Base-by-base conservation (phyloP, 352 stramenopile genomes). In the Globisporangium nagaii region DNA sequence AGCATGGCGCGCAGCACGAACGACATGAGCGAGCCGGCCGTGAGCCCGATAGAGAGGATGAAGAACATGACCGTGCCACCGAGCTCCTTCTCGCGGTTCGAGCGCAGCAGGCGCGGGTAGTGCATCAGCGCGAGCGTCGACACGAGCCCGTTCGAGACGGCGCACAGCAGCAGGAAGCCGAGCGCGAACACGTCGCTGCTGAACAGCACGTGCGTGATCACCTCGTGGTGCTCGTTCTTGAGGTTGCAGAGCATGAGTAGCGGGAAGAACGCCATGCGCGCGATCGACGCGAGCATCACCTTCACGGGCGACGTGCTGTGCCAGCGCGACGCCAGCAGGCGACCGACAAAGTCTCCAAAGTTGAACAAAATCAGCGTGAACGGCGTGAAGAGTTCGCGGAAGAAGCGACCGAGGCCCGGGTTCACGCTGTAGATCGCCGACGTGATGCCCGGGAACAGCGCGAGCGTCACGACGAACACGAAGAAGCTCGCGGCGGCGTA, bases 51-150 rank as follows among this genome's bases (percentile, higher is more conserved):
- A 4, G 79, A 89, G 17, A 94, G 63, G 45, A 88, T 70, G 45
- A 92, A 90, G 63, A 91, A 90, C 77, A 94, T 90, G 63, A 90
- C 63, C 27, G 75, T 88, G 35, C 84, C 78, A 35, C 78, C 75
- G 19, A 90, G 42, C 48, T 90, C 79, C 46, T 92, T 92, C 42
- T 87, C 84, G 31, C 64, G 65, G 55, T 71, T 84, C 30, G 65
- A 71, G 28, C 50, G 59, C 20, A 89, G 71, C 25, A 81, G 35
- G 31, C 70, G 55, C 22, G 84, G 75, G 59, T 88, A 90, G 59
- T 89, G 64, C 84, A 94, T 94, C 44, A 92, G 71, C 28, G 81
- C 73, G 36, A 90, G 50, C 31, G 81, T 90, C 20, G 62, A 79
- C 46, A 94, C 40, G 35, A 90, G 58, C 12, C 84, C 84, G 42